Percentiles rank a stretch among this genome's conserved stretches.
These are phyloP conservation scores for Microdochium trichocladiopsis DNA, from an alignment of 2,329 filamentous ascomycete genomes.

Conservation along the genomic window DNA sequence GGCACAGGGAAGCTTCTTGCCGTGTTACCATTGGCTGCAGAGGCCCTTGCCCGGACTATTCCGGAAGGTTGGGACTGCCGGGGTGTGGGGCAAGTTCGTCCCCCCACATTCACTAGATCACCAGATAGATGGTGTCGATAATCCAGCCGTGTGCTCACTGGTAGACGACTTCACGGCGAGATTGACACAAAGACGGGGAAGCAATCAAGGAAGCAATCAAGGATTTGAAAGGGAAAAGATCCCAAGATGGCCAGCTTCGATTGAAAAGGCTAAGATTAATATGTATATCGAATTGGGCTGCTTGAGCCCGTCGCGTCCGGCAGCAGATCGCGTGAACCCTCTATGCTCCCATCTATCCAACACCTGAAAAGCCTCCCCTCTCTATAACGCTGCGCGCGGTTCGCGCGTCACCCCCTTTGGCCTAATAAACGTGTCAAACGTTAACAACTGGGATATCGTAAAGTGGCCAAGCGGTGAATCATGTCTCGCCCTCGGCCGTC, in stretches of 20 bases:
- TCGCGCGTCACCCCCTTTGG: neutral
- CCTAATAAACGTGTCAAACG: neutral
- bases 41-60: neutral
- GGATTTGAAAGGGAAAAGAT: neutral
- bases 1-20: no score
- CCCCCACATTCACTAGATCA: no score
- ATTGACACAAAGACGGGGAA: no score
- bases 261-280: neutral
- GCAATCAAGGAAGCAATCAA: neutral
- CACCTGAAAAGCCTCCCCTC: neutral
- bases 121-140: no score
- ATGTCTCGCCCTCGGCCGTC: neutral
- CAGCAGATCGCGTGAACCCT: neutral
- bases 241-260: neutral
- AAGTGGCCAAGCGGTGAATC: neutral
- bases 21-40: neutral
- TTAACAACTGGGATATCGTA: slow-evolving; percentile 1
- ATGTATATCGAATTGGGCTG: neutral
- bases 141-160: no score
- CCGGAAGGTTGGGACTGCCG: neutral
- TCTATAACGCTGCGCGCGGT: neutral
- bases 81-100: neutral
- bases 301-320: neutral
- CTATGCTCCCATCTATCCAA: neutral
- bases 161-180: no score